A percentile compares a stretch with the other conserved stretches of the same genome.
These are phyloP conservation scores for Colletotrichum sidae DNA, from an alignment of 2,329 filamentous ascomycete genomes.

Conservation along the genomic window DNA sequence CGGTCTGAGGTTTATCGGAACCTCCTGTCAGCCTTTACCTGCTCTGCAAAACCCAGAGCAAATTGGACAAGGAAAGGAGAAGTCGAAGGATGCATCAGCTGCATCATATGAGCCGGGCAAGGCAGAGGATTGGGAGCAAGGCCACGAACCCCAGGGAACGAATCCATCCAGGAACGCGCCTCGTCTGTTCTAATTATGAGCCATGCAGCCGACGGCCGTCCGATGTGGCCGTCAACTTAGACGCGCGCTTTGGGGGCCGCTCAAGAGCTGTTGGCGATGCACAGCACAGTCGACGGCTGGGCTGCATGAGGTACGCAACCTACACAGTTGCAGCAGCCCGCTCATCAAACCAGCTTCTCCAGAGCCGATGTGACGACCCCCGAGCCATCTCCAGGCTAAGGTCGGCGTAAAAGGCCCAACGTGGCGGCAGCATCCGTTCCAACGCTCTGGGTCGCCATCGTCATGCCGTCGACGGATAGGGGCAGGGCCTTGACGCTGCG, in stretches of 20 bases:
- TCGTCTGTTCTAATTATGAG: constrained; percentile 22
- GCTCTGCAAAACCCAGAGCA: neutral
- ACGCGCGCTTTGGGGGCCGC: constrained; percentile 34
- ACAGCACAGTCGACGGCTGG: constrained; percentile 21
- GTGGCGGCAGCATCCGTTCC: constrained; percentile 36
- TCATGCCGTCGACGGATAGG: constrained; percentile 32
- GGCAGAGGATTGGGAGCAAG: constrained; percentile 6
- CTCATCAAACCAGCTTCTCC: constrained; percentile 18
- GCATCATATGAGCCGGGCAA: neutral
- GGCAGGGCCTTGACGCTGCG: constrained; percentile 5
- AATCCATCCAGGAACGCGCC: neutral
- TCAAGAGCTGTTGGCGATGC: constrained; percentile 29
- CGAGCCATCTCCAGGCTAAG: neutral
- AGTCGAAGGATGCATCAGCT: neutral
- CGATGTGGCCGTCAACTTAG: constrained; percentile 23
- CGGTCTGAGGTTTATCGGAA: too few species aligned
- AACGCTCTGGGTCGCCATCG: constrained; percentile 27
- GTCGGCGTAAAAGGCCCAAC: constrained; percentile 26
- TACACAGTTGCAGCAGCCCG: constrained; percentile 17
- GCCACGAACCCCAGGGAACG: neutral
- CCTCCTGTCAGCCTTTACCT: too few species aligned
- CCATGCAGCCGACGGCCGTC: constrained; percentile 13
- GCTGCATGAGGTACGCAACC: neutral
- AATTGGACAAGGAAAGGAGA: neutral
- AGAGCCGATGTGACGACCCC: constrained; percentile 31